phyloP scores from a whole-genome alignment of 345 rosid genomes.

The Syzygium aqueum region DNA sequence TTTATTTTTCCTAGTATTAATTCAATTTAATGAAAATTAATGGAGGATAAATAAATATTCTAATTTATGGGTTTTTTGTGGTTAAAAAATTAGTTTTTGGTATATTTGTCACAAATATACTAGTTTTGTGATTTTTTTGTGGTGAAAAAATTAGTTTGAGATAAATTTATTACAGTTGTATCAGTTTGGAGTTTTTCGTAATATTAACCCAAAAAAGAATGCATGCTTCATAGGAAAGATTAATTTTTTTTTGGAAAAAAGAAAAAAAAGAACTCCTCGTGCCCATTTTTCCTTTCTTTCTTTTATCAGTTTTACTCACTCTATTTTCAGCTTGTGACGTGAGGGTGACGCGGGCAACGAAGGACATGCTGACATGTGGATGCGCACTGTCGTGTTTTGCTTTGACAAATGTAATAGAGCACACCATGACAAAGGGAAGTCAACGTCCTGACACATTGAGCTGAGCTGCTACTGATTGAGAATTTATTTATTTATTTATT shows the following conservation, averaged over 20 bases:
- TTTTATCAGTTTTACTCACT: not conserved
- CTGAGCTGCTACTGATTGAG: not conserved
- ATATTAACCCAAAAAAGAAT: not conserved
- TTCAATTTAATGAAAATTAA: too few relatives aligned
- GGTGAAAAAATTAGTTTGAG: too few relatives aligned
- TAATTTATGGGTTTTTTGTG: rapidly evolving
- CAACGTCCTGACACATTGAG: not conserved
- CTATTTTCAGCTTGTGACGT: not conserved
- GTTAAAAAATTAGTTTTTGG: too few relatives aligned
- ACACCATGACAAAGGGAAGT: rapidly evolving
- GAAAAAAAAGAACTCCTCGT: not conserved
- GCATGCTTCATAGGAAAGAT: not conserved
- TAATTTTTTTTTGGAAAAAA: not conserved
- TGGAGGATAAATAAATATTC: too few relatives aligned
- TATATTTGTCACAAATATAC: too few relatives aligned
- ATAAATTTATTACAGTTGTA: too few relatives aligned
- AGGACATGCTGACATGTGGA: not conserved
- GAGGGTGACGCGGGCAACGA: not conserved
- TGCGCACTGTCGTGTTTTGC: not conserved
- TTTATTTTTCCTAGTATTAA: too few relatives aligned
- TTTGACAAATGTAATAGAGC: not conserved
- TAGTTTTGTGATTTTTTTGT: too few relatives aligned
- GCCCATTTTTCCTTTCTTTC: not conserved
- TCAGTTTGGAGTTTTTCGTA: too few relatives aligned
- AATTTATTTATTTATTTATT: not conserved